These are phyloP conservation scores for Diaporthe citri DNA, from an alignment of 2,329 filamentous ascomycete species.

Conservation along the genomic window DNA sequence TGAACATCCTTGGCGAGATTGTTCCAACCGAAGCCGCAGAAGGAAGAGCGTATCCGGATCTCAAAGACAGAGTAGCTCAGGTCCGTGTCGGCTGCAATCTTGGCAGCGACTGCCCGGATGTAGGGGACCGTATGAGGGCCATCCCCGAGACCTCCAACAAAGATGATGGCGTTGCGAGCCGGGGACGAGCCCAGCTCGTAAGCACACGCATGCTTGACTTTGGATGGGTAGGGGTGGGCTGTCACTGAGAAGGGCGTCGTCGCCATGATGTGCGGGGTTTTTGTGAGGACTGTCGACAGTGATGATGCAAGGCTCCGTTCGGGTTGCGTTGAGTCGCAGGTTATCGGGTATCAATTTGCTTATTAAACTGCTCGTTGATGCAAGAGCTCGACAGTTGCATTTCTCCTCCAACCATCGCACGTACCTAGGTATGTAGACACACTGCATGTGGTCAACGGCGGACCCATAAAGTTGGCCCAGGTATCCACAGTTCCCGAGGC, in stretches of 20 bases:
- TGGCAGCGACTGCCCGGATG: conserved; percentile 59
- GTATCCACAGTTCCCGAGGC: background rate
- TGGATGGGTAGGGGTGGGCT: conserved; percentile 46
- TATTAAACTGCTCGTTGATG: background rate
- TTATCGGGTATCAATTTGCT: background rate
- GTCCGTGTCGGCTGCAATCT: conserved; percentile 53
- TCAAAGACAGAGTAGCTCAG: conserved; percentile 68
- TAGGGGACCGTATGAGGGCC: conserved; percentile 76
- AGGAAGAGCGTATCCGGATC: conserved; percentile 67
- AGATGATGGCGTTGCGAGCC: conserved; percentile 70
- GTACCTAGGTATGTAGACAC: background rate
- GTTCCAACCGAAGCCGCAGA: conserved; percentile 63
- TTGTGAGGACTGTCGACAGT: background rate
- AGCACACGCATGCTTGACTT: conserved; percentile 42
- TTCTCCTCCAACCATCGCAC: background rate
- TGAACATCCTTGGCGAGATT: conserved; percentile 65
- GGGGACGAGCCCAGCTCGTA: conserved; percentile 44
- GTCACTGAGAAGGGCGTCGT: conserved; percentile 42
- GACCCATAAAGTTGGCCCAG: background rate
- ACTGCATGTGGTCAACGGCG: background rate
- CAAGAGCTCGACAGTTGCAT: background rate
- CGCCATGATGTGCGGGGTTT: conserved; percentile 35
- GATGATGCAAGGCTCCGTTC: background rate
- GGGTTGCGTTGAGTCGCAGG: background rate
- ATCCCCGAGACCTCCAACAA: conserved; percentile 78